Conservation (phyloP, 306 rosid species). For the Elaeagnus macrophylla region DNA sequence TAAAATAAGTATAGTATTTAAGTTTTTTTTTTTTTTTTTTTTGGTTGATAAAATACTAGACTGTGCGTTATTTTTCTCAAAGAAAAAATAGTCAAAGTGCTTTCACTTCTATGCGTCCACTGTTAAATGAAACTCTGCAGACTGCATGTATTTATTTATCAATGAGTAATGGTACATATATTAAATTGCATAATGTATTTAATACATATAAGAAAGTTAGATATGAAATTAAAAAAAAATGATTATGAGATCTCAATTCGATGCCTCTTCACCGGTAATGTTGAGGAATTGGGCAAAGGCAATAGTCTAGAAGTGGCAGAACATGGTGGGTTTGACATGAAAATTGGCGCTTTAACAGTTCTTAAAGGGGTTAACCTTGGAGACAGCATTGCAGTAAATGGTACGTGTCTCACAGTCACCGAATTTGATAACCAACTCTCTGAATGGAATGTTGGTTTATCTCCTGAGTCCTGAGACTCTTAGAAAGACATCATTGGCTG, state of each 20-base stretch:
- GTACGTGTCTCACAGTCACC: slow-evolving; percentile 80
- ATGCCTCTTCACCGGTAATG: slow-evolving; percentile 82
- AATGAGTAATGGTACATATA: no score
- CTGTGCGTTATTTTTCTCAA: no score
- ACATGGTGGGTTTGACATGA: slow-evolving; percentile 45
- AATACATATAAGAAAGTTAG: no score
- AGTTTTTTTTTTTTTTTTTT: no score
- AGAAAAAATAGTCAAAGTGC: no score
- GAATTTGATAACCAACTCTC: slow-evolving; percentile 35
- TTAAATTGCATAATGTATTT: no score
- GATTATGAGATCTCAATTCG: slow-evolving; percentile 19
- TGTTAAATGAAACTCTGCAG: no score
- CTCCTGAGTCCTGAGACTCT: slow-evolving; percentile 90
- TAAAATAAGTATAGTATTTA: no score
- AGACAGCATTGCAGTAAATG: slow-evolving; percentile 86
- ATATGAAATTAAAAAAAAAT: no score
- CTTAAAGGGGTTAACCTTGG: slow-evolving; percentile 71
- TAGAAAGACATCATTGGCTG: slow-evolving; percentile 66
- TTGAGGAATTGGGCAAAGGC: slow-evolving; percentile 73
- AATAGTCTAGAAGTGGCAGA: slow-evolving; percentile 40
- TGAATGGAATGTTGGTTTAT: slow-evolving; percentile 67
- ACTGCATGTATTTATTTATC: no score
- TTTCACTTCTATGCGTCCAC: no score
- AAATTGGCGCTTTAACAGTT: slow-evolving; percentile 50
- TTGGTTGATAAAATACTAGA: no score